These are phyloP conservation scores for Boletales sp. DNA, from an alignment of 768 basidiomycete genomes.

Conservation along the genomic window DNA sequence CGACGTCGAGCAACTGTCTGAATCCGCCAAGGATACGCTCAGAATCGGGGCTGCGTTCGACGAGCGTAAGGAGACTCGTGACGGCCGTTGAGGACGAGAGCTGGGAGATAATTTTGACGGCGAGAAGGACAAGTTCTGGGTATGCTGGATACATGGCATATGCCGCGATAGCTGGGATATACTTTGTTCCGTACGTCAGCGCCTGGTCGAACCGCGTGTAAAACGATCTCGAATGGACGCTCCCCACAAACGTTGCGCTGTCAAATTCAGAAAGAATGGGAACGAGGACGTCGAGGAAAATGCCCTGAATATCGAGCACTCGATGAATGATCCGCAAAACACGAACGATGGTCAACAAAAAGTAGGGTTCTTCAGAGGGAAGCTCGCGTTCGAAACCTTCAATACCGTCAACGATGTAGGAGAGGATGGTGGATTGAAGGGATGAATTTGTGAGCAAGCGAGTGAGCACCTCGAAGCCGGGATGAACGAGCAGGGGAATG, in stretches of 20 bases:
- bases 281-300: constrained; percentile 85
- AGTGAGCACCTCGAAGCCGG: constrained; percentile 84
- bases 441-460: constrained; percentile 70
- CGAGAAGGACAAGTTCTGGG: constrained; percentile 69
- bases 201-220: constrained; percentile 75
- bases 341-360: constrained; percentile 72
- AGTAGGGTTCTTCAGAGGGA: constrained; percentile 66
- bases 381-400: constrained; percentile 71
- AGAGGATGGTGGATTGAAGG: constrained; percentile 70
- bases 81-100: constrained; percentile 68
- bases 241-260: constrained; percentile 50
- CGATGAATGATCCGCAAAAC: constrained; percentile 80
- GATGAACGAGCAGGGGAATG: constrained; percentile 62
- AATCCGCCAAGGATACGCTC: constrained; percentile 84
- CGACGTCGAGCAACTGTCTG: constrained; percentile 57
- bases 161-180: constrained; percentile 78
- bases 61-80: constrained; percentile 69
- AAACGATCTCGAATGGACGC: constrained; percentile 59
- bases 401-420: constrained; percentile 78
- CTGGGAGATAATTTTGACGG: constrained; percentile 69
- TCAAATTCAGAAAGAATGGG: constrained; percentile 70
- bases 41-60: constrained; percentile 80
- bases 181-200: constrained; percentile 63
- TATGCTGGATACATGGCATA: constrained; percentile 69
- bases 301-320: constrained; percentile 79